These are phyloP conservation scores for Exophiala oligosperma DNA, from an alignment of 2,329 filamentous ascomycete genomes.

Conservation along the genomic window DNA sequence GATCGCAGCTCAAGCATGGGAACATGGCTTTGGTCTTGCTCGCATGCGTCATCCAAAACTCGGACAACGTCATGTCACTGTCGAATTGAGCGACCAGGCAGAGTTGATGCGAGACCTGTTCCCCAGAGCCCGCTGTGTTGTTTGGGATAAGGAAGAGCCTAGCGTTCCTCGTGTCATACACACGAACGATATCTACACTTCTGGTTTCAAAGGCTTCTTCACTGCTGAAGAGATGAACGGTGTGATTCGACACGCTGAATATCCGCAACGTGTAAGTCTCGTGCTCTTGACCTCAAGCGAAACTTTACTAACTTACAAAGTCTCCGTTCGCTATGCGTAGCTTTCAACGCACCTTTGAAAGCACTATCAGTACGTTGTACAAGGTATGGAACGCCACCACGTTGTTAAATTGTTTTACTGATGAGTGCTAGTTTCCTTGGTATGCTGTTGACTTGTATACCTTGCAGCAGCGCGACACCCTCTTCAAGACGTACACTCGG, in stretches of 20 bases:
- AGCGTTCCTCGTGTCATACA: slow-evolving; percentile 36
- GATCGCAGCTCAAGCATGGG: slow-evolving; percentile 43
- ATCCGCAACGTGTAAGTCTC: slow-evolving; percentile 49
- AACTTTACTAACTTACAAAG: slow-evolving; percentile 32
- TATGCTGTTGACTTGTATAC: slow-evolving; percentile 46
- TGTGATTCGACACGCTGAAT: slow-evolving; percentile 49
- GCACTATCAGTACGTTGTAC: slow-evolving; percentile 51
- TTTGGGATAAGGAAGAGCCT: slow-evolving; percentile 38
- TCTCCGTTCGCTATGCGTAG: slow-evolving; percentile 52
- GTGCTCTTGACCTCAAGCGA: not conserved
- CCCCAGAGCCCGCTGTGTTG: slow-evolving; percentile 51
- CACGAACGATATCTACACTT: slow-evolving; percentile 45
- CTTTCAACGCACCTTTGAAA: slow-evolving; percentile 55
- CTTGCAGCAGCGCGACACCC: slow-evolving; percentile 46
- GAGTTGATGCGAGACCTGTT: slow-evolving; percentile 54
- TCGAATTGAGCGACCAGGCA: slow-evolving; percentile 48
- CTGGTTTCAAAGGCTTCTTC: slow-evolving; percentile 53
- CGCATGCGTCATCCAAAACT: slow-evolving; percentile 43
- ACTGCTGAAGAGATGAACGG: slow-evolving; percentile 52
- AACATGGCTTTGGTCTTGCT: slow-evolving; percentile 37
- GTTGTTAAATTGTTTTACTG: slow-evolving; percentile 1
- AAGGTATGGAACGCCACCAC: slow-evolving; percentile 39
- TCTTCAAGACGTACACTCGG: slow-evolving; percentile 46
- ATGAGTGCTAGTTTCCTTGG: slow-evolving; percentile 51
- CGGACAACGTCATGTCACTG: slow-evolving; percentile 49